A percentile compares a stretch with the other conserved stretches of the same genome.
These are phyloP conservation scores for Dothistroma pini DNA, from an alignment of 2,329 filamentous ascomycete genomes.

Conservation along the genomic window DNA sequence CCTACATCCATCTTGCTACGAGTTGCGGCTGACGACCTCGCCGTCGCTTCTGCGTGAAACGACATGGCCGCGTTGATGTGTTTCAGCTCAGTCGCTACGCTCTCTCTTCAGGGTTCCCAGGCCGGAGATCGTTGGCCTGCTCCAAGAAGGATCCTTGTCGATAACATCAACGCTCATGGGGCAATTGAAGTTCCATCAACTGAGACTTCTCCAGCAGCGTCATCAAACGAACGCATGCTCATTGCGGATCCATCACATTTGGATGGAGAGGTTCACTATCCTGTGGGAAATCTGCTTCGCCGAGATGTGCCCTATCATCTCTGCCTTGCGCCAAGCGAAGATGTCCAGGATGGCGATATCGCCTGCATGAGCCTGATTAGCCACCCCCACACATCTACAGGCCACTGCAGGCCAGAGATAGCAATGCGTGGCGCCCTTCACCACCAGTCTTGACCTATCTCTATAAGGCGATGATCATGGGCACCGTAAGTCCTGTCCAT, in stretches of 20 bases:
- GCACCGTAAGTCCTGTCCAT: background rate
- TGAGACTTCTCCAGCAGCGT: too few species aligned
- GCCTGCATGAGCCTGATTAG: background rate
- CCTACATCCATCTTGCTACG: background rate
- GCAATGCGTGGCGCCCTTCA: background rate
- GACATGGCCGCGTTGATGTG: too few species aligned
- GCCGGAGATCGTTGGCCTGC: too few species aligned
- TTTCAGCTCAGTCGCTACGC: too few species aligned
- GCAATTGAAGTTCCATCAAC: too few species aligned
- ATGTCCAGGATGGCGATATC: background rate
- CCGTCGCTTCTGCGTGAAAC: too few species aligned
- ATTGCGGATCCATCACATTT: background rate
- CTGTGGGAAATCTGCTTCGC: background rate
- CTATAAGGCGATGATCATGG: background rate
- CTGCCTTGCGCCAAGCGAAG: background rate
- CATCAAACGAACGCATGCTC: background rate
- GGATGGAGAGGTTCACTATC: background rate
- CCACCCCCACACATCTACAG: background rate
- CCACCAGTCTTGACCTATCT: background rate
- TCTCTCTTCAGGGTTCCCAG: too few species aligned
- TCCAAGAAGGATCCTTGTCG: too few species aligned
- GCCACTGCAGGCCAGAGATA: background rate
- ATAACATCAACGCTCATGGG: too few species aligned
- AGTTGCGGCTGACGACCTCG: too few species aligned
- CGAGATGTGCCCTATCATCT: background rate